phyloP scores from a whole-genome alignment of 495 filamentous ascomycete species.

The Filosporella fistucella region DNA sequence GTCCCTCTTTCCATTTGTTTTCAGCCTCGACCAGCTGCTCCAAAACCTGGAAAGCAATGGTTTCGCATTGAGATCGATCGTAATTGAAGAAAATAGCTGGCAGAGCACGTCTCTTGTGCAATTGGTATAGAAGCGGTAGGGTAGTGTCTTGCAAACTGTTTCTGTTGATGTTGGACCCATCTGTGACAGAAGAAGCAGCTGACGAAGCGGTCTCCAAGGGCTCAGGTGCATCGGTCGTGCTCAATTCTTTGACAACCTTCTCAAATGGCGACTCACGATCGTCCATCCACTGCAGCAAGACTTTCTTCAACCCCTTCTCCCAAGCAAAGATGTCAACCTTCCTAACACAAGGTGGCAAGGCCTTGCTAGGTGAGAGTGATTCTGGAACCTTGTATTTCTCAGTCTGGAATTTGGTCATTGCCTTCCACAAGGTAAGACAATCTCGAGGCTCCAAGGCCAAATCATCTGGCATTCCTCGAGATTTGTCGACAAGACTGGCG shows the following conservation, averaged over 20 bases:
- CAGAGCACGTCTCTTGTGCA: slow-evolving; percentile 59
- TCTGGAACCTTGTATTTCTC: slow-evolving; percentile 36
- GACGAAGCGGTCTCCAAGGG: neutral
- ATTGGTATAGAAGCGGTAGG: slow-evolving; percentile 53
- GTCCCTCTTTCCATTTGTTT: slow-evolving; percentile 47
- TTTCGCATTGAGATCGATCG: slow-evolving; percentile 59
- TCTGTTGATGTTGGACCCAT: slow-evolving; percentile 14
- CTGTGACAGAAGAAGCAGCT: slow-evolving; percentile 9
- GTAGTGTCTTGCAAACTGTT: slow-evolving; percentile 37
- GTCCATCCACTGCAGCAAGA: slow-evolving; percentile 56
- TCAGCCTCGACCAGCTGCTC: slow-evolving; percentile 49
- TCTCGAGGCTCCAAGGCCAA: slow-evolving; percentile 66
- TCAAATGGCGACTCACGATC: slow-evolving; percentile 58
- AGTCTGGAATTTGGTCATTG: slow-evolving; percentile 51
- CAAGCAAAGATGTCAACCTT: slow-evolving; percentile 63
- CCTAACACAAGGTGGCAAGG: slow-evolving; percentile 36
- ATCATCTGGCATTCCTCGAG: slow-evolving; percentile 57
- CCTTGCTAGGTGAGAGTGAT: slow-evolving; percentile 40
- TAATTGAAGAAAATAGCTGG: slow-evolving; percentile 77
- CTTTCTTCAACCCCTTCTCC: slow-evolving; percentile 56
- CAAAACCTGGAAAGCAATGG: slow-evolving; percentile 41
- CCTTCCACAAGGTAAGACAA: slow-evolving; percentile 58
- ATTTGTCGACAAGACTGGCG: slow-evolving; percentile 53
- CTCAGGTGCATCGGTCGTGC: neutral
- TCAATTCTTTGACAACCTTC: slow-evolving; percentile 39